Evolutionary conservation across 306 rosid genomes (phyloP).

Genomic region (apple (Malus domestica)): DNA sequence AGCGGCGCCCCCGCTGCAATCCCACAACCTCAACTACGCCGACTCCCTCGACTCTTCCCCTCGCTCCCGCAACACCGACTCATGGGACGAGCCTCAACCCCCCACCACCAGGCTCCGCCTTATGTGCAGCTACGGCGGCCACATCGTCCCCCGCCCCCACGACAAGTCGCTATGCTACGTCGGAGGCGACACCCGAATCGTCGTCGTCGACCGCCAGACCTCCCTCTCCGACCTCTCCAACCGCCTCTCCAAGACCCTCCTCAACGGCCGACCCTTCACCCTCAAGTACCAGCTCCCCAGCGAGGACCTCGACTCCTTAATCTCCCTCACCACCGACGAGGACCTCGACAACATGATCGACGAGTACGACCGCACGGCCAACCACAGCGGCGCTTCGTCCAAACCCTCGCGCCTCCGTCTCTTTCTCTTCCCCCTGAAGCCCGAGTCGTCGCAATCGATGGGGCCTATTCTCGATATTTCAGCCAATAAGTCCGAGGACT

Average conservation of each 20-base stretch:
- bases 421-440: conserved; percentile 60
- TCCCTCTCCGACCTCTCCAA: conserved; percentile 61
- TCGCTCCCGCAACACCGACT: conserved; percentile 67
- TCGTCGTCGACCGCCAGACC: conserved; percentile 64
- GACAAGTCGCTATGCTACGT: conserved; percentile 91
- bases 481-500: conserved; percentile 54
- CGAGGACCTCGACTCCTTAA: conserved; percentile 87
- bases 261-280: conserved; percentile 50
- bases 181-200: conserved; percentile 87
- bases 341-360: conserved; percentile 97
- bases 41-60: conserved; percentile 86
- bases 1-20: conserved; percentile 18
- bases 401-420: conserved; percentile 75
- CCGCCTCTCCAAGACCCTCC: conserved; percentile 71
- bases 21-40: conserved; percentile 43
- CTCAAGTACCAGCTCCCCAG: conserved; percentile 88
- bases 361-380: conserved; percentile 76
- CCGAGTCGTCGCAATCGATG: conserved; percentile 77
- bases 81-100: conserved; percentile 75
- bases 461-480: conserved; percentile 67
- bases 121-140: conserved; percentile 97
- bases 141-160: conserved; percentile 93
- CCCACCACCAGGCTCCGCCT: conserved; percentile 56
- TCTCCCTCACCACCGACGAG: conserved; percentile 85
- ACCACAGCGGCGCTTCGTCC: conserved; percentile 11